Conservation (phyloP, 2,329 filamentous ascomycete species). For the Aspergillus felis region DNA sequence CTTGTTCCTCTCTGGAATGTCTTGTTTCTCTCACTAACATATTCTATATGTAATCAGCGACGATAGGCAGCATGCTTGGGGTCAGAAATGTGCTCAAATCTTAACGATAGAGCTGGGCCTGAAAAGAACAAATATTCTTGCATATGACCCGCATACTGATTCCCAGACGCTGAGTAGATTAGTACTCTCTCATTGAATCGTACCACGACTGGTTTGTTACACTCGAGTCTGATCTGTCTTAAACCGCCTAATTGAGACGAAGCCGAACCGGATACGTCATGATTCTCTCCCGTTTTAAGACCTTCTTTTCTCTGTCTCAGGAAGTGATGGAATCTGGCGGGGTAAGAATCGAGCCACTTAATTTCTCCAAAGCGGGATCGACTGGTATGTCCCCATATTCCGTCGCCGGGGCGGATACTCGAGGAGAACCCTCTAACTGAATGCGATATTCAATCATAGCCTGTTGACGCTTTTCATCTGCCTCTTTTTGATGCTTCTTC, state of each 20-base stretch:
- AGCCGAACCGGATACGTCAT: background rate
- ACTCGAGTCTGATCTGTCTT: background rate
- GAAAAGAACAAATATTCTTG: background rate
- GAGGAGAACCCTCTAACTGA: slow-evolving; percentile 30
- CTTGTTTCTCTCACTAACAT: background rate
- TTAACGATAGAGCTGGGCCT: background rate
- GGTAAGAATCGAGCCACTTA: slow-evolving; percentile 14
- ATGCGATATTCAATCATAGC: slow-evolving; percentile 43
- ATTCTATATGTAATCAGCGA: background rate
- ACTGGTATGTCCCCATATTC: slow-evolving; percentile 36
- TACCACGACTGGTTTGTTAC: background rate
- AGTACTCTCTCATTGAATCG: background rate
- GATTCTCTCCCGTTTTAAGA: background rate
- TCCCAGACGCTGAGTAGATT: background rate
- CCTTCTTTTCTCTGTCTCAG: background rate
- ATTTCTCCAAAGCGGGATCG: slow-evolving; percentile 38
- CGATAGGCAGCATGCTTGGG: background rate
- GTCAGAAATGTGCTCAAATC: background rate
- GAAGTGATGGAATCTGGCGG: slow-evolving; percentile 3
- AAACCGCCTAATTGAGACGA: background rate
- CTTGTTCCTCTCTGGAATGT: background rate
- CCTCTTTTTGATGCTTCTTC: slow-evolving; percentile 50
- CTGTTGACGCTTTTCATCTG: slow-evolving; percentile 50
- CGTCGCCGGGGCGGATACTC: slow-evolving; percentile 1
- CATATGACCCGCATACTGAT: background rate